A percentile compares a stretch with the other conserved stretches of the same genome.
These are phyloP conservation scores for Lipomyces yarrowii DNA, from an alignment of 1,139 yeast genomes.

Conservation along the genomic window DNA sequence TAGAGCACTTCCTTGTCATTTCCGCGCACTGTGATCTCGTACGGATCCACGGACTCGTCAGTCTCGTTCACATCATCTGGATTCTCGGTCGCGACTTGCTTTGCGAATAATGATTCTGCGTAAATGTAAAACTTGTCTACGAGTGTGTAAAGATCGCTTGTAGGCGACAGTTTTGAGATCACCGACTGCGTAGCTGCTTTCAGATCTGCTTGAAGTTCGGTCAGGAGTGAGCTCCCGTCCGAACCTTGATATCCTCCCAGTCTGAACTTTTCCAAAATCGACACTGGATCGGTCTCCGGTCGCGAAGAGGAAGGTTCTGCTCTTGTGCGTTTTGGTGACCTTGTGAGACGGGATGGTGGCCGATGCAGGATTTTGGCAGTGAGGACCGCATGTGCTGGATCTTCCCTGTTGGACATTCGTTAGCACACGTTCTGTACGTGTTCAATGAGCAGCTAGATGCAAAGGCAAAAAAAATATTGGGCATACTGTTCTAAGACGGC, in stretches of 20 bases:
- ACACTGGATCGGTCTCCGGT: constrained; percentile 7
- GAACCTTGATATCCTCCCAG: constrained; percentile 12
- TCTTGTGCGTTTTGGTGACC: constrained; percentile 23
- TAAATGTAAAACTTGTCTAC: constrained; percentile 21
- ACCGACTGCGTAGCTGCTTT: constrained; percentile 15
- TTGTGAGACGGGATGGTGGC: background rate
- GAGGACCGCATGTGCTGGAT: constrained; percentile 21
- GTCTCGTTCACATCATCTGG: constrained; percentile 8
- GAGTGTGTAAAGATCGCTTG: constrained; percentile 12
- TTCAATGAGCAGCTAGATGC: background rate
- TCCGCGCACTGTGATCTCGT: constrained; percentile 25
- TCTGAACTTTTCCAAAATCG: constrained; percentile 18
- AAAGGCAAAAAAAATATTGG: background rate
- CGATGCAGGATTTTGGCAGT: constrained; percentile 14
- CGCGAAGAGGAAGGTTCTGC: constrained; percentile 2
- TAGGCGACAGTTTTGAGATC: constrained; percentile 16
- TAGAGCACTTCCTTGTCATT: constrained; percentile 55
- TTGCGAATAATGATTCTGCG: constrained; percentile 21
- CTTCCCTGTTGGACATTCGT: constrained; percentile 15
- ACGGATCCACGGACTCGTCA: constrained; percentile 9
- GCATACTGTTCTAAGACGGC: constrained; percentile 19
- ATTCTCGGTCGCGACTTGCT: constrained; percentile 1
- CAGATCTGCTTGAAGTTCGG: constrained; percentile 20
- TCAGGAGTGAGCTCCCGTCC: constrained; percentile 7
- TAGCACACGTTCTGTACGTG: background rate